These are phyloP conservation scores for Curvularia lunata DNA, from an alignment of 2,329 filamentous ascomycete genomes.

Conservation along the genomic window DNA sequence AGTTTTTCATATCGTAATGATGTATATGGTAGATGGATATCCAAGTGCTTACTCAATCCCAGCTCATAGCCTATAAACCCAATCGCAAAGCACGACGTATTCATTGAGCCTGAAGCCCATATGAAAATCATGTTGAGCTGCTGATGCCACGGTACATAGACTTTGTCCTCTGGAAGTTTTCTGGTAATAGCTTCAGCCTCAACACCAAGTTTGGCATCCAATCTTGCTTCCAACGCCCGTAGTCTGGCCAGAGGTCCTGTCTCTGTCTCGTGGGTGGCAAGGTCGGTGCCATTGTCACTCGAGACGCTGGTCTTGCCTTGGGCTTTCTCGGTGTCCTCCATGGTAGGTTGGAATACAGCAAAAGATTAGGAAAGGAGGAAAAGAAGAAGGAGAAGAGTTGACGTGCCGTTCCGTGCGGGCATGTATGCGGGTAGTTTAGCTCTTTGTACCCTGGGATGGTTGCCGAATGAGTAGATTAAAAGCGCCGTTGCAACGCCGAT, in stretches of 20 bases:
- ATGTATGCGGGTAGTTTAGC: not conserved
- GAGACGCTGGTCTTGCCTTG: conserved; percentile 22
- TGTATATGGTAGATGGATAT: too few relatives aligned
- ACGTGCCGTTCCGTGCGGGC: not conserved
- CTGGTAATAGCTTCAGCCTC: conserved; percentile 34
- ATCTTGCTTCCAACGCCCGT: conserved; percentile 26
- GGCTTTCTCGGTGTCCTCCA: conserved; percentile 26
- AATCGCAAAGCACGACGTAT: conserved; percentile 49
- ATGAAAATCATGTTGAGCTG: conserved; percentile 50
- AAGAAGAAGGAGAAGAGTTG: not conserved
- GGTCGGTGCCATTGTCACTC: conserved; percentile 10
- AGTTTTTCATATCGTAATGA: not conserved
- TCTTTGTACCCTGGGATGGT: not conserved
- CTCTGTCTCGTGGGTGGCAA: conserved; percentile 13
- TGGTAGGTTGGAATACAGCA: conserved; percentile 6
- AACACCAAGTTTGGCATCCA: conserved; percentile 32
- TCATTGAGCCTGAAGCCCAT: conserved; percentile 54
- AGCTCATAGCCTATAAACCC: conserved; percentile 58
- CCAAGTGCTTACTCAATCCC: conserved; percentile 46
- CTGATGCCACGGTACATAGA: conserved; percentile 34
- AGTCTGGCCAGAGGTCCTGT: conserved; percentile 25
- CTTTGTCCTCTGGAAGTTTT: conserved; percentile 38
- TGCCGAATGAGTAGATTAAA: conserved; percentile 2
- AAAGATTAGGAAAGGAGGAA: not conserved
- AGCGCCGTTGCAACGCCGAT: conserved; percentile 10